Conservation (phyloP, 2,329 filamentous ascomycete species). For the Botrytis hyacinthi region DNA sequence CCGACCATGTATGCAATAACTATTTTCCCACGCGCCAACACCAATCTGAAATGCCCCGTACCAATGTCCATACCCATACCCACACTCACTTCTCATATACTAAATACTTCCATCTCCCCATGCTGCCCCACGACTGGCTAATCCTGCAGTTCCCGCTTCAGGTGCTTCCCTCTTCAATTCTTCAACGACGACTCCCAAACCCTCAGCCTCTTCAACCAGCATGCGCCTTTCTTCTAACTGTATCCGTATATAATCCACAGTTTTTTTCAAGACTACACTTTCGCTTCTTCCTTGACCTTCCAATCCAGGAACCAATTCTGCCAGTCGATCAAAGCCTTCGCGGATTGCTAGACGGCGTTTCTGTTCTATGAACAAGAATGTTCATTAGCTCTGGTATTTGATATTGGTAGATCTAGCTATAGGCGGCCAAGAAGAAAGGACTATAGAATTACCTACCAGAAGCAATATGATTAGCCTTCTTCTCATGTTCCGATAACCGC, state of each 20-base stretch:
- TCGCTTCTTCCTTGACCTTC: conserved; percentile 68
- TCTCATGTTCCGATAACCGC: conserved; percentile 66
- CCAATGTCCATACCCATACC: neutral
- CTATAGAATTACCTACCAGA: conserved; percentile 42
- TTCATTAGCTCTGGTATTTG: neutral
- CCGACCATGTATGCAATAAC: neutral
- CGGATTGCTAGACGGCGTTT: conserved; percentile 53
- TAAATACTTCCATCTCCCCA: neutral
- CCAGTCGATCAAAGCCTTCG: conserved; percentile 67
- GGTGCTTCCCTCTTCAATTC: conserved; percentile 31
- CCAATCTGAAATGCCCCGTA: neutral
- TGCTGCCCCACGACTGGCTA: neutral
- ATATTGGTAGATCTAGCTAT: neutral
- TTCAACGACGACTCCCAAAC: conserved; percentile 48
- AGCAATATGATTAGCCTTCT: conserved; percentile 72
- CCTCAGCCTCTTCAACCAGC: conserved; percentile 50
- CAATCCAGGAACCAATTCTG: conserved; percentile 65
- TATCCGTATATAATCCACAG: conserved; percentile 52
- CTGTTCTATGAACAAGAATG: conserved; percentile 44
- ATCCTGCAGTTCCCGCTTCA: neutral
- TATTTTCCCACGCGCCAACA: neutral
- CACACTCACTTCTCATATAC: neutral
- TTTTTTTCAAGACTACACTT: conserved; percentile 61
- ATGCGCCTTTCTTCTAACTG: conserved; percentile 50
- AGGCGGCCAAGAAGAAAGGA: neutral